Base-by-base conservation (phyloP, 2,329 filamentous ascomycete species). In the Cladophialophora chaetospira region DNA sequence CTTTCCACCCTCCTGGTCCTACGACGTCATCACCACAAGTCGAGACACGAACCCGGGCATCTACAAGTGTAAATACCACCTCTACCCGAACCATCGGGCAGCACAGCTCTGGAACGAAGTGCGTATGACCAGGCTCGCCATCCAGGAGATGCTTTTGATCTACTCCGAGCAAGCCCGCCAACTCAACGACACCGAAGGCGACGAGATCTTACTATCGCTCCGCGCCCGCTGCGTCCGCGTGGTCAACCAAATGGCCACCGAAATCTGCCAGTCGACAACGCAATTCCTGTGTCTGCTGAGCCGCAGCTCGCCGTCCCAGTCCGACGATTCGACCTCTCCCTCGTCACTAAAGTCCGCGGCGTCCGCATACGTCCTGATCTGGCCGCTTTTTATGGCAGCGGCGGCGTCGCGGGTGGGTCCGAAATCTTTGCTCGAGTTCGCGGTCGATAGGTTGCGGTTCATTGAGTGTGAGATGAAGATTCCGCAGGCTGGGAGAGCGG, bases 101-200 rank as follows among this genome's bases (percentile, higher is more conserved):
- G 60, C 61, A 19, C 48, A 55, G n/a, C 55, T 59, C 51, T 67
- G 66, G 66, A 67, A 62, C 29, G 53, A 62, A 11, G 63, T 65
- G 44, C 64, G 64, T 3, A 65, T 66, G 54, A 59, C 61, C n/a
- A 62, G 64, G 10, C 60, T 67, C 6, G 52, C 62, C 17, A 47
- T 68, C 5, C 50, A 63, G 29, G 35, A 40, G 44, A 46, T 51
- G 8, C 42, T 55, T 3, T 21, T 55, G 13, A n/a, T 2, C 8
- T 45, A 29, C 33, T 25, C 29, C 5, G 36, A n/a, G 3, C 25
- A 28, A 31, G 36, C 11, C 13, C n/a, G 21, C 15, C 33, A 36
- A 15, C 11, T n/a, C 5, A 15, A 23, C 11, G 45, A 48, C 10
- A 1, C 35, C 11, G 9, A 26, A n/a, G 17, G 38, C 6, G 9